phyloP scores from a whole-genome alignment of 2,329 filamentous ascomycete species.

The Apiospora rasikravindrae region DNA sequence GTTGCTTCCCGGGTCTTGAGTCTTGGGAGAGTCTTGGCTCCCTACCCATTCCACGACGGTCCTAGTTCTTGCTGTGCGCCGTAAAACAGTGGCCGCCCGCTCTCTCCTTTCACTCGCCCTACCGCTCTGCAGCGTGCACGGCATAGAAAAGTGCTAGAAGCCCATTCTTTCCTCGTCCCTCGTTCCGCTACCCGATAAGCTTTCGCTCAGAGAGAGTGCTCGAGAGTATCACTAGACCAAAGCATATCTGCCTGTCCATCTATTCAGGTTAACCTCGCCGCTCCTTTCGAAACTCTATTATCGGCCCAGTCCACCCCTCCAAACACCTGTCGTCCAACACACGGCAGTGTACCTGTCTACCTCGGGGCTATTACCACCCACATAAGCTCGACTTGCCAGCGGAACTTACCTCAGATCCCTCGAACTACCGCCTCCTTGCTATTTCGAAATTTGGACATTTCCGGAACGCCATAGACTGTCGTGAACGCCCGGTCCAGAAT shows the following conservation, averaged over 20 bases:
- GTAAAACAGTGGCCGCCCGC: neutral
- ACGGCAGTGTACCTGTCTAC: slow-evolving; percentile 1
- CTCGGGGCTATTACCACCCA: neutral
- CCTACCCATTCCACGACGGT: neutral
- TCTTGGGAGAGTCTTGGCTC: neutral
- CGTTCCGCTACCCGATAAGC: slow-evolving; percentile 18
- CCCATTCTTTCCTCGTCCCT: slow-evolving; percentile 15
- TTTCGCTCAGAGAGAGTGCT: slow-evolving; percentile 14
- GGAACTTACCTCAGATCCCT: slow-evolving; percentile 15
- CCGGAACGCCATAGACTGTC: slow-evolving; percentile 4
- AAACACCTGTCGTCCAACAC: slow-evolving; percentile 5
- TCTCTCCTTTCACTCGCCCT: neutral
- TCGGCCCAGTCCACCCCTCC: slow-evolving; percentile 15
- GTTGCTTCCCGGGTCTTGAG: neutral
- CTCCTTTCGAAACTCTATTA: slow-evolving; percentile 20
- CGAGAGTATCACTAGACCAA: slow-evolving; percentile 20
- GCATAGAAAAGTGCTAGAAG: slow-evolving; percentile 21
- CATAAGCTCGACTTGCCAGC: slow-evolving; percentile 15
- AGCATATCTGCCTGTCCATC: slow-evolving; percentile 16
- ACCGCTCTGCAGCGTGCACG: slow-evolving; percentile 6
- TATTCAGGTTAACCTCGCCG: slow-evolving; percentile 18
- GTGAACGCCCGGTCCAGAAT: neutral
- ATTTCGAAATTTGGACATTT: slow-evolving; percentile 13
- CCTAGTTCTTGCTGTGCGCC: slow-evolving; percentile 4
- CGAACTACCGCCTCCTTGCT: neutral